Base-by-base conservation (phyloP, 2,329 filamentous ascomycete species). In the Trichoderma harzianum region DNA sequence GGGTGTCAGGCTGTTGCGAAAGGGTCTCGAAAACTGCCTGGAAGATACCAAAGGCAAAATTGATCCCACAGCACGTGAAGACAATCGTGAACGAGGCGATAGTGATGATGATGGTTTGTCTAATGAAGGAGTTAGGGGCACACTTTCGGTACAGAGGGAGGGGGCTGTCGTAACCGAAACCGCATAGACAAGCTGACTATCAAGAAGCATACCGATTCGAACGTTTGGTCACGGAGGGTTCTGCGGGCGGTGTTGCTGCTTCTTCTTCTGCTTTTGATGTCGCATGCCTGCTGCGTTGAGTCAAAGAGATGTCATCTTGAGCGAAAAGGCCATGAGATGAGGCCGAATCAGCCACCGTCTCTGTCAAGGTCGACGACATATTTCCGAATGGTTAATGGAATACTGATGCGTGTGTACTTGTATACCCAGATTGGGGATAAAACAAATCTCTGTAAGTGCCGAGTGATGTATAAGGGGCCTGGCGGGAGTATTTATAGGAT, bases 151-250 rank as follows among this genome's bases (percentile, higher is more conserved):
- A 10, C 8, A 47, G n/a, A 30, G 55, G 24, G 53, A 34, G 57
- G 53, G 53, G 36, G 6, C 43, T 28, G 55, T 60, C 65, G 34
- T 68, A 47, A 67, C 65, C 55, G 65, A 60, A 47, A 47, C 43
- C 26, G 12, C 47, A 47, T 32, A 32, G 53, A 43, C 32, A 60
- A 47, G 24, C 28, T 26, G 36, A 60, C 32, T 34, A 47, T 34
- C 65, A 60, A 47, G 53, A 68, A 60, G 65, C 65, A 60, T 68
- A 68, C 65, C 65, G 65, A 18, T 68, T 68, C 55, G 65, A 68
- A 26, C 3, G 6, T 32, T 39, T 34, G 12, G 34, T 47, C 4
- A 32, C 12, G 65, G 26, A 18, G 26, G 34, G 26, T 39, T 60
- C 65, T 32, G 34, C 36, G 26, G 34, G 18, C 62, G 51, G 8